Evolutionary conservation across 495 filamentous ascomycete genomes (phyloP).

Genomic region (Hypoxylon cercidicola): DNA sequence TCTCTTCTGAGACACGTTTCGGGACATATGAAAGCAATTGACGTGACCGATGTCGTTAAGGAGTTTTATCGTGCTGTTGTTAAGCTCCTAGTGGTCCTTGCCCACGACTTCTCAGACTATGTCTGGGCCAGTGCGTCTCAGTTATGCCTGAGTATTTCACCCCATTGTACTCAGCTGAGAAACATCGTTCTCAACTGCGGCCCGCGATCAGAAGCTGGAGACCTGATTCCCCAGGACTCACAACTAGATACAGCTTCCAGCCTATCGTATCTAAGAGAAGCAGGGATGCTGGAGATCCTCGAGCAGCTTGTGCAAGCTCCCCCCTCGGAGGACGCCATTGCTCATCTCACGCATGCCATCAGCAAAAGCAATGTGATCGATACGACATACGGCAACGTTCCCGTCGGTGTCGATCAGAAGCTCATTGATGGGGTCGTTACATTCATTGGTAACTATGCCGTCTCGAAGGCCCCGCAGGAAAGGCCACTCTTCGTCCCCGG

Average conservation of each 20-base stretch:
- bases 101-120: constrained; percentile 96
- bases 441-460: constrained; percentile 79
- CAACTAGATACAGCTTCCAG: constrained; percentile 40
- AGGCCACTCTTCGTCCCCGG: constrained; percentile 73
- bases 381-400: constrained; percentile 69
- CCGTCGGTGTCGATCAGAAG: constrained; percentile 72
- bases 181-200: constrained; percentile 89
- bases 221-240: constrained; percentile 53
- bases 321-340: constrained; percentile 72
- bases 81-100: constrained; percentile 82
- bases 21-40: constrained; percentile 78
- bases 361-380: constrained; percentile 63
- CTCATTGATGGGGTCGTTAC: constrained; percentile 85
- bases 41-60: constrained; percentile 75
- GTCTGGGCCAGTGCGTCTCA: constrained; percentile 85
- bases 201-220: constrained; percentile 77
- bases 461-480: constrained; percentile 53
- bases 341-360: constrained; percentile 74
- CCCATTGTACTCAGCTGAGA: constrained; percentile 85
- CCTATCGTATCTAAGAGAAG: constrained; percentile 64
- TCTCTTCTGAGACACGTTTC: constrained; percentile 79
- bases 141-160: constrained; percentile 85
- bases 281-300: constrained; percentile 72
- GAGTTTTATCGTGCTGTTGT: constrained; percentile 86
- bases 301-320: constrained; percentile 71